Percentiles rank a stretch among this genome's conserved stretches.
These are phyloP conservation scores for Oligophagozyma castellii DNA, from an alignment of 1,139 yeast species.

Conservation along the genomic window DNA sequence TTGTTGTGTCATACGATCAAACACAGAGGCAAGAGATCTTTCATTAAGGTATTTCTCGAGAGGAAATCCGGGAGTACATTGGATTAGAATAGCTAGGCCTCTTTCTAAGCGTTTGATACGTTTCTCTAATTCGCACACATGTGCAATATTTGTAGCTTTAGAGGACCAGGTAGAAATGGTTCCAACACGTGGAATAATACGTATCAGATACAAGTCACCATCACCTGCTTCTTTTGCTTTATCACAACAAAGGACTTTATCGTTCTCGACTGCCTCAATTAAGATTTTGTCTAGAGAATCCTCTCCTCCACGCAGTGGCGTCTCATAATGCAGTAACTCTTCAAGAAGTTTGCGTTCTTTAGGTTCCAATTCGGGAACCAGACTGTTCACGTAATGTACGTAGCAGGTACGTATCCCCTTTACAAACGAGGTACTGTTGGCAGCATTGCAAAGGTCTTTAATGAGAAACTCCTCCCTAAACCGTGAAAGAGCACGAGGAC, in stretches of 20 bases:
- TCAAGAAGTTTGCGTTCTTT: constrained; percentile 39
- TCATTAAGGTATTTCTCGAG: constrained; percentile 39
- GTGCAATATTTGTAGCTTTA: constrained; percentile 89
- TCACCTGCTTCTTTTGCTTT: constrained; percentile 11
- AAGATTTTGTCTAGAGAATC: constrained; percentile 40
- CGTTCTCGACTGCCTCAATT: constrained; percentile 27
- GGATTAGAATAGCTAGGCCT: constrained; percentile 64
- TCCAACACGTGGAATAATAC: constrained; percentile 85
- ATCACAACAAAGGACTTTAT: constrained; percentile 5
- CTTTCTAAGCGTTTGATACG: constrained; percentile 78
- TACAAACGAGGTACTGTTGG: constrained; percentile 35
- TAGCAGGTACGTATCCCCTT: constrained; percentile 59
- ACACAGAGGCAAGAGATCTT: constrained; percentile 54
- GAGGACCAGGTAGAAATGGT: constrained; percentile 99
- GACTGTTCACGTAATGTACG: constrained; percentile 68
- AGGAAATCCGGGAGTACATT: constrained; percentile 56
- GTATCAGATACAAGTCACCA: constrained; percentile 45
- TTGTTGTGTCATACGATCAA: constrained; percentile 91
- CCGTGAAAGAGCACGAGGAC: constrained; percentile 80
- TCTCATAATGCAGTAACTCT: constrained; percentile 62
- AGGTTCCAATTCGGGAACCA: constrained; percentile 26
- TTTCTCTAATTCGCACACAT: constrained; percentile 68
- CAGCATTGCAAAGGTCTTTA: constrained; percentile 58
- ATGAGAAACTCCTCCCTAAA: constrained; percentile 69
- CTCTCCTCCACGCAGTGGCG: constrained; percentile 36